Conservation (phyloP, 495 filamentous ascomycete species). For the Jackrogersella multiformis region DNA sequence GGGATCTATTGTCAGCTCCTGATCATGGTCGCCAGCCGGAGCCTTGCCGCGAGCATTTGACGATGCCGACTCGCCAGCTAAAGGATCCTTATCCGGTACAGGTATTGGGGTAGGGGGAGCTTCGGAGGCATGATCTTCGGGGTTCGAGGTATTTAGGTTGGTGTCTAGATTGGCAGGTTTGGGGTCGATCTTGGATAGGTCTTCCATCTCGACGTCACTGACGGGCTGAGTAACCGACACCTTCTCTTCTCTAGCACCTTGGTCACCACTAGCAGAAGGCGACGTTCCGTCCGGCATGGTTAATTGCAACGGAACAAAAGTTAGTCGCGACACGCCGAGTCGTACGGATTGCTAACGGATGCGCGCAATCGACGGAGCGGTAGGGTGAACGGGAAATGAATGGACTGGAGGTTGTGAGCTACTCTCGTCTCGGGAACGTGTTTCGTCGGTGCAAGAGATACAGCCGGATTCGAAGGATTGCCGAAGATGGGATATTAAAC, state of each 20-base stretch:
- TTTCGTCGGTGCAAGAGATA: conserved; percentile 22
- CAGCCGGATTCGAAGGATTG: conserved; percentile 22
- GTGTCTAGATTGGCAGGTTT: conserved; percentile 38
- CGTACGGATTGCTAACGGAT: conserved; percentile 16
- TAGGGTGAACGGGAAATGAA: conserved; percentile 28
- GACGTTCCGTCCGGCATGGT: conserved; percentile 41
- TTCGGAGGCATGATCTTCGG: conserved; percentile 35
- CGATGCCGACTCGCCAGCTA: conserved; percentile 28
- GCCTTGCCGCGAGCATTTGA: conserved; percentile 38
- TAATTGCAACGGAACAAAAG: conserved; percentile 26
- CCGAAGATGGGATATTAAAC: conserved; percentile 24
- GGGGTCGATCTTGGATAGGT: conserved; percentile 39
- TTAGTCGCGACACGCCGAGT: conserved; percentile 17
- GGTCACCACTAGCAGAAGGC: conserved; percentile 40
- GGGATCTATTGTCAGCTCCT: conserved; percentile 55
- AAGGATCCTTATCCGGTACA: conserved; percentile 37
- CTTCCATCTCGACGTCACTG: conserved; percentile 46
- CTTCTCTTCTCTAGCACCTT: conserved; percentile 36
- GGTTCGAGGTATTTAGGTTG: conserved; percentile 12
- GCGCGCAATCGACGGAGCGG: conserved; percentile 25
- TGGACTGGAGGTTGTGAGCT: conserved; percentile 35
- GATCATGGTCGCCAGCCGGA: conserved; percentile 30
- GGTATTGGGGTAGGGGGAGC: conserved; percentile 31
- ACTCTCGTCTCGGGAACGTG: not conserved
- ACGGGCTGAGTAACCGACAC: conserved; percentile 37